Conservation (phyloP, 257 asterid species). For the Plantago elongata region DNA sequence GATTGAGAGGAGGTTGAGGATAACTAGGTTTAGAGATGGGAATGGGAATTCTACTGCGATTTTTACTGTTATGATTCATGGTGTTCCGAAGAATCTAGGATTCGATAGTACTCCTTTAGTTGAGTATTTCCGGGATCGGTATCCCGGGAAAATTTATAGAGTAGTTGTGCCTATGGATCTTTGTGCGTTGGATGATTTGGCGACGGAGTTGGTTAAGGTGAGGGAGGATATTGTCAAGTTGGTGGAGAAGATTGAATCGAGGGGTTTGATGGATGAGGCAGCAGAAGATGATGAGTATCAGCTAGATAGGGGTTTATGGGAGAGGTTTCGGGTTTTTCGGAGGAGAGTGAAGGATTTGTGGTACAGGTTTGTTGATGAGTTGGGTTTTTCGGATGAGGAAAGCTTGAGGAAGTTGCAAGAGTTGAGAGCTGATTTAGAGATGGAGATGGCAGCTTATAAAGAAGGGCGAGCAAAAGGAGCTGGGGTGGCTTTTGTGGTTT, state of each 20-base stretch:
- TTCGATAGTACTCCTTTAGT: slow-evolving; percentile 69
- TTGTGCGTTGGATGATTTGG: slow-evolving; percentile 94
- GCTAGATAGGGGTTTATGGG: slow-evolving; percentile 39
- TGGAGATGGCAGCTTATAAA: slow-evolving; percentile 97
- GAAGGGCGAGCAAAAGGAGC: slow-evolving; percentile 98
- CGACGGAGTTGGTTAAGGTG: slow-evolving; percentile 72
- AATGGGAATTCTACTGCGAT: slow-evolving; percentile 81
- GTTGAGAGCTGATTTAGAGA: slow-evolving; percentile 88
- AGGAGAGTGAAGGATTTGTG: slow-evolving; percentile 59
- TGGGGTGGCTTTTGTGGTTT: slow-evolving; percentile 93
- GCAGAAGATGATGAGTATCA: slow-evolving; percentile 23
- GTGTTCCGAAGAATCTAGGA: slow-evolving; percentile 79
- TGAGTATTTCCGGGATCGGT: slow-evolving; percentile 77
- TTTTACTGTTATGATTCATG: slow-evolving; percentile 81
- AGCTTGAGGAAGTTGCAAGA: slow-evolving; percentile 88
- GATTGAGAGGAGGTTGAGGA: slow-evolving; percentile 59
- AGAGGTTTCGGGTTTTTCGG: slow-evolving; percentile 33
- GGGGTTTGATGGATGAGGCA: slow-evolving; percentile 50
- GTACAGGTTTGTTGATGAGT: slow-evolving; percentile 48
- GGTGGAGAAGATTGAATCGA: slow-evolving; percentile 62
- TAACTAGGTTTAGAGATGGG: slow-evolving; percentile 80
- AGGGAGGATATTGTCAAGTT: slow-evolving; percentile 72
- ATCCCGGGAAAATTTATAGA: slow-evolving; percentile 78
- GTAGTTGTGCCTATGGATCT: slow-evolving; percentile 95
- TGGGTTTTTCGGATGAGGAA: slow-evolving; percentile 91